Evolutionary conservation across 1,139 yeast genomes (phyloP).

Genomic region (Blastobotrys persicus): DNA sequence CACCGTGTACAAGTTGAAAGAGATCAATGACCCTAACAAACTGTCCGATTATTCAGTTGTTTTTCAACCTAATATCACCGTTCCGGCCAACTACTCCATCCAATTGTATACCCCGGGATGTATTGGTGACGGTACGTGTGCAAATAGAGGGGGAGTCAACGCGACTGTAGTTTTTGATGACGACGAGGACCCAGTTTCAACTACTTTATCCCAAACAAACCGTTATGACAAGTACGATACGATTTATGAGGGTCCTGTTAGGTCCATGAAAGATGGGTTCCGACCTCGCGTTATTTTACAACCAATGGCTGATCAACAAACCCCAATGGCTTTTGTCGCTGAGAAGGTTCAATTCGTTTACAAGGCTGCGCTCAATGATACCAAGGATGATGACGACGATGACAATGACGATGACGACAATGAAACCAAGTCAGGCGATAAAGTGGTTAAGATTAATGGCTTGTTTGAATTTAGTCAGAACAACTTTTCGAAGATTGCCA

Average conservation of each 20-base stretch:
- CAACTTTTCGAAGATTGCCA: conserved; percentile 53
- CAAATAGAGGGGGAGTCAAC: conserved; percentile 69
- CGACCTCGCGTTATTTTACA: conserved; percentile 48
- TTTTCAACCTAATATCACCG: conserved; percentile 67
- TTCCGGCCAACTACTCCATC: conserved; percentile 73
- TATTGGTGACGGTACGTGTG: conserved; percentile 62
- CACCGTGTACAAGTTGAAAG: conserved; percentile 39
- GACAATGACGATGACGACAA: conserved; percentile 19
- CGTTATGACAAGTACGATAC: conserved; percentile 75
- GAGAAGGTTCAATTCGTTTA: conserved; percentile 59
- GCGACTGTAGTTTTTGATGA: conserved; percentile 57
- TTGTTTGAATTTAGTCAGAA: conserved; percentile 75
- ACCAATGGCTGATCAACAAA: conserved; percentile 41
- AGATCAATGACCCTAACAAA: conserved; percentile 38
- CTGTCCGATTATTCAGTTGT: conserved; percentile 47
- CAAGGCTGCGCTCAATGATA: conserved; percentile 10
- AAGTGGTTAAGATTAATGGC: conserved; percentile 54
- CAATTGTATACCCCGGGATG: conserved; percentile 88
- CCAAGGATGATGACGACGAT: conserved; percentile 13
- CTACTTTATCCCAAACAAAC: conserved; percentile 73
- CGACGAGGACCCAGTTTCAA: conserved; percentile 41
- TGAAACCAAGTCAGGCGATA: conserved; percentile 16
- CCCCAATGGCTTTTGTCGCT: conserved; percentile 59
- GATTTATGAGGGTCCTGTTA: conserved; percentile 67
- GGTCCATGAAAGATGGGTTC: conserved; percentile 44